Evolutionary conservation across 2,329 filamentous ascomycete genomes (phyloP).

Genomic region (Nemania serpens): DNA sequence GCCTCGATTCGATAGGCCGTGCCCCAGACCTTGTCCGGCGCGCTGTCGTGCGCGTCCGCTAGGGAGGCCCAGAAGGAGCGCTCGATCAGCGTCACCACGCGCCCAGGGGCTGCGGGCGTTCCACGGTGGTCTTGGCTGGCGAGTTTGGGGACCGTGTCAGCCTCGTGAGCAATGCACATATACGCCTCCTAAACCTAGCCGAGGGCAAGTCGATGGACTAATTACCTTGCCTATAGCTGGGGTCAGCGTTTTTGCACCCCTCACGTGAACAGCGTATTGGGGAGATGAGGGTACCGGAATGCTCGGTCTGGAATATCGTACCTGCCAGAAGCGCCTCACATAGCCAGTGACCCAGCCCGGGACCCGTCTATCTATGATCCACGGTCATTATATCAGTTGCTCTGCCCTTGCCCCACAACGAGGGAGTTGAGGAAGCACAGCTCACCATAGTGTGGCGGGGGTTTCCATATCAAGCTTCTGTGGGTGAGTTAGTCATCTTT

Average conservation of each 20-base stretch:
- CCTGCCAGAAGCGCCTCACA: constrained; percentile 97
- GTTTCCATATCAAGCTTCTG: constrained; percentile 97
- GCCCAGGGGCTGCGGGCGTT: constrained; percentile 82
- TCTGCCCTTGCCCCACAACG: not conserved
- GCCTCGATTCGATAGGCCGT: constrained; percentile 85
- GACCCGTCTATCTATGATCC: constrained; percentile 71
- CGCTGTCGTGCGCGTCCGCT: constrained; percentile 66
- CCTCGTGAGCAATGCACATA: not conserved
- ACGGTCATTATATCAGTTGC: constrained; percentile 13
- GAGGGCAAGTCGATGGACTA: not conserved
- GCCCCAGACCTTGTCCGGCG: constrained; percentile 79
- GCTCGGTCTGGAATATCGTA: constrained; percentile 45
- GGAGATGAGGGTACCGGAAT: not conserved
- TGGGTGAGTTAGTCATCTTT: constrained; percentile 9
- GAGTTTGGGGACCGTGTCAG: constrained; percentile 10
- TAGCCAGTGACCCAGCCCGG: constrained; percentile 93
- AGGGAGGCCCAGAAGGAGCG: constrained; percentile 81
- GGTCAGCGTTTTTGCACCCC: constrained; percentile 16
- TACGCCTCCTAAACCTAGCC: too few species aligned
- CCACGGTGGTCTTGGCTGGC: constrained; percentile 90
- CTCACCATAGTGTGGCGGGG: constrained; percentile 91
- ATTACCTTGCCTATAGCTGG: constrained; percentile 33
- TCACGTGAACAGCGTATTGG: not conserved
- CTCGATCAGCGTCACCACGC: constrained; percentile 92
- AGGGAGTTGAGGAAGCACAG: not conserved